Evolutionary conservation across 768 basidiomycete genomes (phyloP), one percentile per base, ranked within the genome.

Genomic region (Omphalotus guepiniiformis): DNA sequence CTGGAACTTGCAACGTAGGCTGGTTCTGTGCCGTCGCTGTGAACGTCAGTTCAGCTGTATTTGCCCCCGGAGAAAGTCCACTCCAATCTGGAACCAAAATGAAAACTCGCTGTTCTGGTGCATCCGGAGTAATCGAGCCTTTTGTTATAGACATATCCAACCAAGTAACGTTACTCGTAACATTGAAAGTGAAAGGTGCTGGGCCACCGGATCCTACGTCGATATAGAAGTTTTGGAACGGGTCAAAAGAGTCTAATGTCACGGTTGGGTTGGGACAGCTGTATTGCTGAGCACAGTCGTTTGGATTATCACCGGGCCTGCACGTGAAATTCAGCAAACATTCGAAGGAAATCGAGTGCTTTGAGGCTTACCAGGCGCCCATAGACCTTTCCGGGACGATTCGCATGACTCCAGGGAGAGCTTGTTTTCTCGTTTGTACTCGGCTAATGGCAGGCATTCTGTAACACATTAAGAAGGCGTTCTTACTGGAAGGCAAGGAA

Each of bases 251-350:
- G 52, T 84, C 79, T 25, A 88, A 62, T 2, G 68, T 64, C 21
- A 85, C 50, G 0, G 74, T 68, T 2, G 81, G 77, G 15, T 68
- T 62, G 0, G 69, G 69, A 55, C 78, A 80, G 57, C 61, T 71
- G 66, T 76, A 79, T 9, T 57, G 59, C 38, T 55, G 51, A 2
- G 68, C 66, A 55, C 83, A 87, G 49, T 85, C 74, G 62, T 74
- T 72, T 29, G 63, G 65, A 55, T 84, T 82, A 62, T 85, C 84
- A 29, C 84, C 83, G 0, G 84, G 84, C 80, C 80, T 82, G 37
- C 6, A 35, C 29, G 39, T 13, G 2, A n/a, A 5, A 29, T 37
- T 22, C 9, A 43, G 29, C 21, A 41, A 29, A 15, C 7, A 7
- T 30, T 12, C 23, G 35, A 9, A 22, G 9, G 19, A 25, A 23